A percentile compares a stretch with the other conserved stretches of the same genome.
Conservation (phyloP, 768 basidiomycete genomes). For the Podaxis sp. region DNA sequence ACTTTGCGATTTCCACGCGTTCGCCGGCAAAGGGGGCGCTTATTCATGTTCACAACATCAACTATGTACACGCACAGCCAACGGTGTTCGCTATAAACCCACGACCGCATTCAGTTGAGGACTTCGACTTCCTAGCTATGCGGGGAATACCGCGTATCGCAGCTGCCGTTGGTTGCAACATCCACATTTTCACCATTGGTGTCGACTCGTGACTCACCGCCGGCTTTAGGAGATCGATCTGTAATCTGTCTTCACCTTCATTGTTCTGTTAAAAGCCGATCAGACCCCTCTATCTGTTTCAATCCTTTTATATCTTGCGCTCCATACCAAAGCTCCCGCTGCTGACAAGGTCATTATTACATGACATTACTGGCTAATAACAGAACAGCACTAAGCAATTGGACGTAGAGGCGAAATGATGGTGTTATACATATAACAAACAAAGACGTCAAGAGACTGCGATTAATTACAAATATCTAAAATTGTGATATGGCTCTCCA, state of each 20-base stretch:
- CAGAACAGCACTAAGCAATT: neutral
- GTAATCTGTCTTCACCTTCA: neutral
- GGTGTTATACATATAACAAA: slow-evolving; percentile 7
- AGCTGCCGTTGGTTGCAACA: slow-evolving; percentile 59
- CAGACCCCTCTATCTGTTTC: neutral
- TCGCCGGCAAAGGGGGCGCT: slow-evolving; percentile 60
- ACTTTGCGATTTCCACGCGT: slow-evolving; percentile 74
- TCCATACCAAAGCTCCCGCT: neutral
- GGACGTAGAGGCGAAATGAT: neutral
- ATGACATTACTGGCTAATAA: neutral
- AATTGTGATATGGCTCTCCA: neutral
- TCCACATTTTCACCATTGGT: slow-evolving; percentile 64
- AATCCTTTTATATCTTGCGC: neutral
- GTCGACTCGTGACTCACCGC: slow-evolving; percentile 43
- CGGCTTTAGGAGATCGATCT: slow-evolving; percentile 14
- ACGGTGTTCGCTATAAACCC: slow-evolving; percentile 56
- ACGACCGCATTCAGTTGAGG: slow-evolving; percentile 63
- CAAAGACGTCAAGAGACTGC: neutral
- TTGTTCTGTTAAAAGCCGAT: slow-evolving; percentile 10
- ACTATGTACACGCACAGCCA: slow-evolving; percentile 64
- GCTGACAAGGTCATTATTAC: neutral
- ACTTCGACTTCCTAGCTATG: slow-evolving; percentile 74
- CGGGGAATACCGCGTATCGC: slow-evolving; percentile 66
- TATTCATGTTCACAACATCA: slow-evolving; percentile 68
- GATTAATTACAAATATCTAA: slow-evolving; percentile 16